These are phyloP conservation scores for Hyphopichia burtonii DNA, from an alignment of 1,139 yeast genomes.

Conservation along the genomic window DNA sequence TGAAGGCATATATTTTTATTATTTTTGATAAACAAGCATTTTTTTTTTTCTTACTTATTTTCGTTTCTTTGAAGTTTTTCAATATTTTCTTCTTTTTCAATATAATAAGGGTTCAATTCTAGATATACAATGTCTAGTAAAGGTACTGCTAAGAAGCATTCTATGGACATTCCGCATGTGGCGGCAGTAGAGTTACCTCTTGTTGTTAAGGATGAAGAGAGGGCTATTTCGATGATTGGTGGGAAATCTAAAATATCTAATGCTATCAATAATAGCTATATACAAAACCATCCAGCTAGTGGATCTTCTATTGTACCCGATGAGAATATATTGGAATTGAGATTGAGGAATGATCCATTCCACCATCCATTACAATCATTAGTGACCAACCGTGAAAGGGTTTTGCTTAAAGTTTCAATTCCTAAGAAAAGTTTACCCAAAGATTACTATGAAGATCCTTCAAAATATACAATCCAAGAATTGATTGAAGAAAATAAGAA, in stretches of 20 bases:
- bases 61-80: background rate
- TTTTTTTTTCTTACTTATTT: background rate
- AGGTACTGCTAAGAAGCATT: conserved; percentile 46
- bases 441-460: conserved; percentile 38
- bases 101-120: background rate
- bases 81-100: background rate
- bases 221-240: conserved; percentile 76
- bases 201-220: conserved; percentile 57
- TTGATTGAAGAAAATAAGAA: conserved; percentile 38
- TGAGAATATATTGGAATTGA: conserved; percentile 53
- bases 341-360: conserved; percentile 67
- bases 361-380: conserved; percentile 78
- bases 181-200: conserved; percentile 81
- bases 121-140: background rate
- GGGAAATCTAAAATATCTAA: conserved; percentile 53
- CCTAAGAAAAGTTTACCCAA: conserved; percentile 53
- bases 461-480: conserved; percentile 49
- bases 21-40: background rate
- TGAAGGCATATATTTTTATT: conserved; percentile 49
- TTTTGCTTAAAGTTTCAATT: conserved; percentile 66
- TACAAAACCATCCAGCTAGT: conserved; percentile 5
- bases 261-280: conserved; percentile 30
- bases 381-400: conserved; percentile 53
- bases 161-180: conserved; percentile 74
- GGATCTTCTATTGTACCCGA: conserved; percentile 6